Evolutionary conservation across 169 alveolate species (phyloP).

Genomic region (Cardiosporidium cionae): DNA sequence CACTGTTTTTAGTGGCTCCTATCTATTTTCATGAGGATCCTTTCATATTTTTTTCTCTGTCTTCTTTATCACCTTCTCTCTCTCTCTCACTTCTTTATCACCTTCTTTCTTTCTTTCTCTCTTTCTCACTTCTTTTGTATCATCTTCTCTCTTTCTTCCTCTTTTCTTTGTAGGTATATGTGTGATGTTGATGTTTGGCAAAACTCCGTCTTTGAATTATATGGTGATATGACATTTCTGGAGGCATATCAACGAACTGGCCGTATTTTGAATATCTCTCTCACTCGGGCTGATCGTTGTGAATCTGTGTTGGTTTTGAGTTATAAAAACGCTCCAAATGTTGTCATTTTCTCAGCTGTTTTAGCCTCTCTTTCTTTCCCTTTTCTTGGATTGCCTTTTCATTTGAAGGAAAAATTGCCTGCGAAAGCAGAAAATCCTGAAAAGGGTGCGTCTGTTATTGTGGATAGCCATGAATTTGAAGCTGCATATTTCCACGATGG

Average conservation of each 20-base stretch:
- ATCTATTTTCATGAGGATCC: too few species aligned
- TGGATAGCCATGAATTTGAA: conserved; percentile 33
- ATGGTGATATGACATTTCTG: conserved; percentile 51
- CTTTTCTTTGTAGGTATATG: conserved; percentile 20
- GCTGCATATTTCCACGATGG: conserved; percentile 49
- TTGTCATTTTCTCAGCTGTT: conserved; percentile 58
- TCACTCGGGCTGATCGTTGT: conserved; percentile 57
- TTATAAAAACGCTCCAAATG: conserved; percentile 59
- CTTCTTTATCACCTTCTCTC: too few species aligned
- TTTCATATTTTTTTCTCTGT: too few species aligned
- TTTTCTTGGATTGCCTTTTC: conserved; percentile 40
- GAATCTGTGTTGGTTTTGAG: conserved; percentile 48
- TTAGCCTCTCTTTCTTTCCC: conserved; percentile 62
- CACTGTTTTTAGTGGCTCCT: too few species aligned
- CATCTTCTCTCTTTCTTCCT: background rate
- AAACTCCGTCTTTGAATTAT: conserved; percentile 25
- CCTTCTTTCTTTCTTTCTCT: background rate
- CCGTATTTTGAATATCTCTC: conserved; percentile 54
- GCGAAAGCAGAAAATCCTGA: too few species aligned
- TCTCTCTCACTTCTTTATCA: background rate
- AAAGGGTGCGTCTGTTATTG: conserved; percentile 24
- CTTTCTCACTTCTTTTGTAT: background rate
- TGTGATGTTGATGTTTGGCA: conserved; percentile 43
- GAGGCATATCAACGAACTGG: conserved; percentile 64
- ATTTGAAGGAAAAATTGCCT: conserved; percentile 41